These are phyloP conservation scores for Cercospora sojina DNA, from an alignment of 2,329 filamentous ascomycete genomes.

Conservation along the genomic window DNA sequence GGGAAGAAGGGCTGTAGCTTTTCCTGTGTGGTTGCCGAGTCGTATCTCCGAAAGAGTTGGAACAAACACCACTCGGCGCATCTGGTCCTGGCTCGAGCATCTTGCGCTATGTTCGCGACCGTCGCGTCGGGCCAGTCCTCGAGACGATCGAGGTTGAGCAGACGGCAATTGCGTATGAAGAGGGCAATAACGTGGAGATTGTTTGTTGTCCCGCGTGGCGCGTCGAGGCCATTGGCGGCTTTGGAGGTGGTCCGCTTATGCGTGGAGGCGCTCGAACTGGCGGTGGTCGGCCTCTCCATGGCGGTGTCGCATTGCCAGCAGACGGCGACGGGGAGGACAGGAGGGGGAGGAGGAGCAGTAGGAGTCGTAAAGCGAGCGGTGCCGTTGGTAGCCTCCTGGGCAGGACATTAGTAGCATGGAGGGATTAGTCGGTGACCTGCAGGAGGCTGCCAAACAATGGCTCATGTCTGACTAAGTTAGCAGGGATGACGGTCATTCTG, in stretches of 20 bases:
- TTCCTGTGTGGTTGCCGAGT: constrained; percentile 70
- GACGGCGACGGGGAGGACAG: not conserved
- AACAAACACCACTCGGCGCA: constrained; percentile 90
- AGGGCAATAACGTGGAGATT: constrained; percentile 51
- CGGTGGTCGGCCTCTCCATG: constrained; percentile 20
- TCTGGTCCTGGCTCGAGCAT: constrained; percentile 74
- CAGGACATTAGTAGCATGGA: not conserved
- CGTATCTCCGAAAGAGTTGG: constrained; percentile 80
- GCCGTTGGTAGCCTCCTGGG: not conserved
- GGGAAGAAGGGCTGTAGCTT: constrained; percentile 91
- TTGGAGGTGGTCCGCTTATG: constrained; percentile 25
- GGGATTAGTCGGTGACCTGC: not conserved
- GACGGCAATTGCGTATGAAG: constrained; percentile 79
- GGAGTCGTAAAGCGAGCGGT: not conserved
- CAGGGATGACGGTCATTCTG: not conserved
- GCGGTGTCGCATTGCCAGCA: constrained; percentile 4
- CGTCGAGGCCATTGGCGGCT: constrained; percentile 6
- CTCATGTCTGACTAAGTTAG: not conserved
- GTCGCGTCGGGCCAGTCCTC: constrained; percentile 80
- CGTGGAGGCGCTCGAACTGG: constrained; percentile 9
- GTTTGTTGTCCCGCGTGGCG: constrained; percentile 1
- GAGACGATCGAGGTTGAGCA: constrained; percentile 74
- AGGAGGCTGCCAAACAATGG: not conserved
- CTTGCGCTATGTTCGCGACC: constrained; percentile 65
- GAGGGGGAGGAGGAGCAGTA: not conserved